Base-by-base conservation (phyloP, 2,329 filamentous ascomycete species). In the Amauroascus niger region DNA sequence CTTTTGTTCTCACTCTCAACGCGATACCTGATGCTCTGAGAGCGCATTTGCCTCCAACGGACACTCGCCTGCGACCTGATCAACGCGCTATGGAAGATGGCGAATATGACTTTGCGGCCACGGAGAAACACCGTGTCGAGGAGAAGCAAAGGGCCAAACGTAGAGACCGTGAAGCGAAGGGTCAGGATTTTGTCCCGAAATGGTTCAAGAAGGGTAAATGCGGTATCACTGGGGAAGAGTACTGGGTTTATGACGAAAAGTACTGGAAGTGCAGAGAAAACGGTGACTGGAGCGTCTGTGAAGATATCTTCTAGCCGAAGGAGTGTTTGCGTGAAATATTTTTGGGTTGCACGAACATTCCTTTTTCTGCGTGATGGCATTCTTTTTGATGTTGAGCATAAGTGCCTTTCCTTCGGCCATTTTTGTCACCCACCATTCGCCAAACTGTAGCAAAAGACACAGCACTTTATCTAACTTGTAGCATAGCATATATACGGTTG, bases 71-170 rank as follows among this genome's bases (percentile, higher is more conserved):
- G 30, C 79, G 93, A 28, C 91, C 93, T 0, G 93, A 98, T 69
- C 93, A 98, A 73, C 80, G 93, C 9, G 93, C 93, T 1, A 98
- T 98, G 93, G 93, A 98, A 68, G 90, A 97, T 57, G 93, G 91
- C n/a, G 82, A 90, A 70, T 98, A 98, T 65, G 91, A 97, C 64
- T 78, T 93, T 56, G 93, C 93, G 1, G 93, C 91, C 0, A 81
- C 80, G 4, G 93, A 98, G 75, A 98, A 98, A 80, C 93, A 91
- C 64, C 79, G 93, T 1, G 80, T 98, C 0, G 93, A 98, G 70
- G 87, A 96, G 73, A 89, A 84, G 59, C 93, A 98, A 75, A 79
- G 93, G 56, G 82, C 84, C 8, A 83, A 84, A 55, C 75, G 93
- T 57, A 74, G 87, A 52, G 73, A 78, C 55, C 77, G 90, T 22